A percentile compares a stretch with the other conserved stretches of the same genome.
Conservation (phyloP, 2,329 filamentous ascomycete species). For the Microdochium nivale region DNA sequence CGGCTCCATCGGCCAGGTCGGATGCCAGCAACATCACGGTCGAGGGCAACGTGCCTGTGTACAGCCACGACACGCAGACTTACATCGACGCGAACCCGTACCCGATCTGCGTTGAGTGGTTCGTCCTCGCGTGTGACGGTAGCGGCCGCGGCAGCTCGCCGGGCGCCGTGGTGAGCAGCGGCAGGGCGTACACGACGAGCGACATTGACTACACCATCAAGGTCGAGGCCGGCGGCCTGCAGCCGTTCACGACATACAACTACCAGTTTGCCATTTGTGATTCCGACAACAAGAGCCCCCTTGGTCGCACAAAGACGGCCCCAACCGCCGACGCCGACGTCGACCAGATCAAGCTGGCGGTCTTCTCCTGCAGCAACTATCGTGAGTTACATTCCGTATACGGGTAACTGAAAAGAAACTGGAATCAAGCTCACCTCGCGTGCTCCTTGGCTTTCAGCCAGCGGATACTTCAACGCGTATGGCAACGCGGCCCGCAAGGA, state of each 20-base stretch:
- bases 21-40: constrained; percentile 35
- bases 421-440: neutral
- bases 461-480: constrained; percentile 39
- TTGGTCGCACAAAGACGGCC: constrained; percentile 25
- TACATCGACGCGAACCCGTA: constrained; percentile 31
- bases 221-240: constrained; percentile 42
- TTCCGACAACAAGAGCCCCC: constrained; percentile 17
- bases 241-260: constrained; percentile 21
- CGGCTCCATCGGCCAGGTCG: constrained; percentile 33
- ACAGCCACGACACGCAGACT: constrained; percentile 36
- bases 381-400: constrained; percentile 14
- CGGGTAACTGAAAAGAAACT: neutral
- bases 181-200: constrained; percentile 58
- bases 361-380: constrained; percentile 24
- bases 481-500: constrained; percentile 33
- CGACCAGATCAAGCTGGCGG: constrained; percentile 18
- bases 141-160: constrained; percentile 14
- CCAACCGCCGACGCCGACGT: constrained; percentile 17
- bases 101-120: constrained; percentile 61
- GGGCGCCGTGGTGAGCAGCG: constrained; percentile 39
- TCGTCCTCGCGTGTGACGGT: constrained; percentile 40
- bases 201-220: constrained; percentile 73
- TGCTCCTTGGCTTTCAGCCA: constrained; percentile 15
- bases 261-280: constrained; percentile 24
- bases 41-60: constrained; percentile 31